phyloP scores from a whole-genome alignment of 306 rosid species.

The Malus fusca region DNA sequence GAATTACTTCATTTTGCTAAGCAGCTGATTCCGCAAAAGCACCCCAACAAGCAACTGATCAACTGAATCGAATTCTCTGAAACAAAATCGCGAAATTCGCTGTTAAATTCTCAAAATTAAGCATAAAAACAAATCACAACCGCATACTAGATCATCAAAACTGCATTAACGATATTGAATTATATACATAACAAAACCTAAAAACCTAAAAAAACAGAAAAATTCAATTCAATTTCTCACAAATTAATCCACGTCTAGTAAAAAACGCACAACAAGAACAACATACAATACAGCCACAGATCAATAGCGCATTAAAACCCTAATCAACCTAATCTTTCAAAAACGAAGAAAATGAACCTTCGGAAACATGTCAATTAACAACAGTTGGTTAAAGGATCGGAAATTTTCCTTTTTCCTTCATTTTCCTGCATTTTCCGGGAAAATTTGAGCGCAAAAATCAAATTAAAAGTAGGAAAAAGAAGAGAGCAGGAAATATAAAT shows the following conservation, averaged over 20 bases:
- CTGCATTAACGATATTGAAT: background rate
- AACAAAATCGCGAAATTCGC: background rate
- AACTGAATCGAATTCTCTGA: constrained; percentile 35
- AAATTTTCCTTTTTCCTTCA: background rate
- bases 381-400: background rate
- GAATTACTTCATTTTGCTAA: constrained; percentile 56
- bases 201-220: background rate
- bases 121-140: background rate
- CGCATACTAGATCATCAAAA: background rate
- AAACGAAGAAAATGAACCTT: background rate
- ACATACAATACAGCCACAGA: background rate
- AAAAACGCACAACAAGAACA: background rate
- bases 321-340: background rate
- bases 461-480: background rate
- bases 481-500: background rate
- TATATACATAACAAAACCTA: background rate
- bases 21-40: constrained; percentile 25
- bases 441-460: background rate
- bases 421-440: background rate
- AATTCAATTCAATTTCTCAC: background rate
- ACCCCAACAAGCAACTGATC: constrained; percentile 10
- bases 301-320: constrained; percentile 1
- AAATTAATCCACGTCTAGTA: constrained; percentile 1
- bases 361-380: background rate
- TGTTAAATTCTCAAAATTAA: constrained; percentile 16